phyloP scores from a whole-genome alignment of 306 rosid genomes.

The Fragaria nilgerrensis region DNA sequence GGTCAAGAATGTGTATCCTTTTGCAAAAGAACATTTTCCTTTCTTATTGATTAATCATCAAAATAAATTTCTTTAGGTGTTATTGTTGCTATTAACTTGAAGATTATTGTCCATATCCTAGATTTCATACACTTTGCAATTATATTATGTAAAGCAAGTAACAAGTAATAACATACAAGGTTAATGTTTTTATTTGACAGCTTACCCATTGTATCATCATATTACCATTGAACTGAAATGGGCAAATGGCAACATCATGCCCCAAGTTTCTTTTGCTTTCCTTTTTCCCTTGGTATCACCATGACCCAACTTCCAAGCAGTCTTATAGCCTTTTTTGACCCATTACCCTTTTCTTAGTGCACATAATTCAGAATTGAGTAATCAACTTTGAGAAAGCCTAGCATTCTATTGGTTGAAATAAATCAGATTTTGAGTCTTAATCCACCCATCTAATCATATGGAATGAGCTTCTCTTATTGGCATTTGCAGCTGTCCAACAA shows the following conservation, averaged over 20 bases:
- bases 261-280: conserved; percentile 8
- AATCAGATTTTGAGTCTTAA: neutral
- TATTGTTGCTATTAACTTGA: neutral
- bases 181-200: neutral
- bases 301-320: conserved; percentile 54
- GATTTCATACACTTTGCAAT: neutral
- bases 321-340: conserved; percentile 48
- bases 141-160: neutral
- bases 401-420: neutral
- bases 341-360: conserved; percentile 8
- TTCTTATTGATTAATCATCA: neutral
- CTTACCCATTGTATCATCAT: neutral
- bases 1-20: neutral
- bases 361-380: conserved; percentile 23
- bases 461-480: neutral
- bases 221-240: neutral
- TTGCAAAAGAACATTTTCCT: neutral
- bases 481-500: conserved; percentile 22
- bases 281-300: conserved; percentile 28
- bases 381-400: conserved; percentile 18
- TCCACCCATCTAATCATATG: neutral
- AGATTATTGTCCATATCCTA: neutral
- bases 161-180: neutral
- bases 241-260: neutral
- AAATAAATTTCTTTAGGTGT: neutral